These are phyloP conservation scores for Neurospora sp. DNA, from an alignment of 495 filamentous ascomycete species.

Conservation along the genomic window DNA sequence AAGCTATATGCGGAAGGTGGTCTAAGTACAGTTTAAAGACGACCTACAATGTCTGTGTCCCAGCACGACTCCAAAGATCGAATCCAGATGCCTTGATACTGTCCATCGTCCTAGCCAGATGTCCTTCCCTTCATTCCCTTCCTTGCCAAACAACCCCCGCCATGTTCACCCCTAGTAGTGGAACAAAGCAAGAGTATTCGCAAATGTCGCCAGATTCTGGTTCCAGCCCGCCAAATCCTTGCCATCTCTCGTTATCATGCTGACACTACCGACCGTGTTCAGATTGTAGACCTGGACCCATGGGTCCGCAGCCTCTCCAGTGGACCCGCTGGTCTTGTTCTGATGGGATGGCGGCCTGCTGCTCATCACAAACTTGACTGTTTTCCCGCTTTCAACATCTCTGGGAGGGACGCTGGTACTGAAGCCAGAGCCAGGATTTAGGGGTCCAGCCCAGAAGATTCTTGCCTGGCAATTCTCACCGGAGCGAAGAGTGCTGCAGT, in stretches of 20 bases:
- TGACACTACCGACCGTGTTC: slow-evolving; percentile 24
- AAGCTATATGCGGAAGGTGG: not conserved
- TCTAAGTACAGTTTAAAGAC: not conserved
- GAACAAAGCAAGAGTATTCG: slow-evolving; percentile 20
- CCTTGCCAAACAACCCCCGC: not conserved
- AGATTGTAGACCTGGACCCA: slow-evolving; percentile 20
- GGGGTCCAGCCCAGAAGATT: slow-evolving; percentile 36
- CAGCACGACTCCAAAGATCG: not conserved
- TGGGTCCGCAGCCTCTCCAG: not conserved
- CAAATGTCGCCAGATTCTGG: slow-evolving; percentile 20
- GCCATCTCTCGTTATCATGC: slow-evolving; percentile 18
- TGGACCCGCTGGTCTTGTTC: not conserved
- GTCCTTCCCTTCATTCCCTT: not conserved
- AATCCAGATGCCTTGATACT: not conserved
- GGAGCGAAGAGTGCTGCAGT: slow-evolving; percentile 48
- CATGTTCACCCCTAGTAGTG: slow-evolving; percentile 9
- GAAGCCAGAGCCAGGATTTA: not conserved
- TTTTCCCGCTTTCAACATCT: not conserved
- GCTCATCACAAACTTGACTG: not conserved
- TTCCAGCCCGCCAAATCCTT: slow-evolving; percentile 19
- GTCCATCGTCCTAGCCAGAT: not conserved
- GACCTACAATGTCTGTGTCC: not conserved
- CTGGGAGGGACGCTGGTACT: not conserved
- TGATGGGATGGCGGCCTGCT: not conserved
- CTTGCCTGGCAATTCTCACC: slow-evolving; percentile 75